Evolutionary conservation across 257 asterid species (phyloP).

Genomic region (Petrea volubilis): DNA sequence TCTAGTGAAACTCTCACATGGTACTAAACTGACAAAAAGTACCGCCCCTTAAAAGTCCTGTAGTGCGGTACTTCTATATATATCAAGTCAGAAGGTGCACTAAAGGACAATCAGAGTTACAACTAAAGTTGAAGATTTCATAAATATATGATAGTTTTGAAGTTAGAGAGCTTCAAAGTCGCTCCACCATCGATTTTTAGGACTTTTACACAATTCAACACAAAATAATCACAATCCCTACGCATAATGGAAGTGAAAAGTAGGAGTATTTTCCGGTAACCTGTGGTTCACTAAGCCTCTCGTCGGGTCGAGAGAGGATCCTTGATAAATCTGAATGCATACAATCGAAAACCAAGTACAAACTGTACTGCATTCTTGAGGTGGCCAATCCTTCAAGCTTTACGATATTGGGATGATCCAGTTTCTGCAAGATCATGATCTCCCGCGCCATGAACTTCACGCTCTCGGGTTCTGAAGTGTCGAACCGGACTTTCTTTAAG

Average conservation of each 20-base stretch:
- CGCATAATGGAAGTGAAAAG: background rate
- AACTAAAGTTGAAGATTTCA: too few relatives aligned
- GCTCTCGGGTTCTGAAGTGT: slow-evolving; percentile 83
- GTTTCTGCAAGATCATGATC: slow-evolving; percentile 56
- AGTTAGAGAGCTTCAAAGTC: too few relatives aligned
- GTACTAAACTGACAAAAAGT: too few relatives aligned
- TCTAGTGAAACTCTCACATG: too few relatives aligned
- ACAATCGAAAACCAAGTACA: slow-evolving; percentile 71
- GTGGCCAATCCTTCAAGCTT: slow-evolving; percentile 89
- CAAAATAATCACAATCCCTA: background rate
- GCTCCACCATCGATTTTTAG: too few relatives aligned
- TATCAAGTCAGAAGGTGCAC: too few relatives aligned
- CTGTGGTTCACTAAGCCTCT: slow-evolving; percentile 76
- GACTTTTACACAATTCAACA: background rate
- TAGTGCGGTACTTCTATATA: too few relatives aligned
- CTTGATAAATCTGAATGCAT: slow-evolving; percentile 69
- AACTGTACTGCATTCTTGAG: slow-evolving; percentile 89
- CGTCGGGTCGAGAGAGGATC: slow-evolving; percentile 55
- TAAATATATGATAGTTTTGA: too few relatives aligned
- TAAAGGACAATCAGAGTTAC: too few relatives aligned
- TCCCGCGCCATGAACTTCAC: slow-evolving; percentile 91
- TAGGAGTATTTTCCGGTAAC: slow-evolving; percentile 20
- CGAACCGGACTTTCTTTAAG: slow-evolving; percentile 76
- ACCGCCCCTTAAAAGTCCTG: too few relatives aligned
- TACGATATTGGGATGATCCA: slow-evolving; percentile 78